Evolutionary conservation across 176 grass and related monocot species (phyloP).

Genomic region (Miscanthus lutarioriparius): DNA sequence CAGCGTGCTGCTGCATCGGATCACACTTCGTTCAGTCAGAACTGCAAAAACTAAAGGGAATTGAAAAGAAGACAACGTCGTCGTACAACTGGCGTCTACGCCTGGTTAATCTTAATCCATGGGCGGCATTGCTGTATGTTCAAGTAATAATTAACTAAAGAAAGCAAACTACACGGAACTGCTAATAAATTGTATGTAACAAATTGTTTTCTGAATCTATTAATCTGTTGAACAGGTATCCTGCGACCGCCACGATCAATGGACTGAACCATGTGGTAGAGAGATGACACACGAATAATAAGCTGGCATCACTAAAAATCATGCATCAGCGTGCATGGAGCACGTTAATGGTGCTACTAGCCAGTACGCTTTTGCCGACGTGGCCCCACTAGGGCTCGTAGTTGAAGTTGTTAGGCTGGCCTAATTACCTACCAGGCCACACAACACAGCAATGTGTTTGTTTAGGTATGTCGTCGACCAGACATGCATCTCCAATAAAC

Average conservation of each 20-base stretch:
- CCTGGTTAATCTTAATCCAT: background rate
- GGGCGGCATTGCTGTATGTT: background rate
- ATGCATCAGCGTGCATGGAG: background rate
- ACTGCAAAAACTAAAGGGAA: background rate
- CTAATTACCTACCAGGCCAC: slow-evolving; percentile 46
- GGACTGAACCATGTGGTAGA: background rate
- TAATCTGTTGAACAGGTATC: background rate
- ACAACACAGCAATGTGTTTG: background rate
- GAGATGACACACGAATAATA: background rate
- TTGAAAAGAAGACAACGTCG: background rate
- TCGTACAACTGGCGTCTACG: background rate
- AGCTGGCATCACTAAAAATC: background rate
- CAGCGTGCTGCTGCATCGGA: slow-evolving; percentile 24
- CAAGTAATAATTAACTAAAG: background rate
- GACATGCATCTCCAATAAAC: slow-evolving; percentile 11
- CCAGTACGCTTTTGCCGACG: background rate
- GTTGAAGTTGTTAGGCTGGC: slow-evolving; percentile 38
- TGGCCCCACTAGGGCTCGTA: slow-evolving; percentile 5
- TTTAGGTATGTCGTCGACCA: slow-evolving; percentile 21
- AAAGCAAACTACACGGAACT: background rate
- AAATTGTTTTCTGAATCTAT: background rate
- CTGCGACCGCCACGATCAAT: background rate
- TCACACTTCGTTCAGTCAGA: slow-evolving; percentile 4
- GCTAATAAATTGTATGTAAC: background rate
- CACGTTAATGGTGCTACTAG: background rate